phyloP scores from a whole-genome alignment of 768 basidiomycete genomes.

The Russula dissimulans region DNA sequence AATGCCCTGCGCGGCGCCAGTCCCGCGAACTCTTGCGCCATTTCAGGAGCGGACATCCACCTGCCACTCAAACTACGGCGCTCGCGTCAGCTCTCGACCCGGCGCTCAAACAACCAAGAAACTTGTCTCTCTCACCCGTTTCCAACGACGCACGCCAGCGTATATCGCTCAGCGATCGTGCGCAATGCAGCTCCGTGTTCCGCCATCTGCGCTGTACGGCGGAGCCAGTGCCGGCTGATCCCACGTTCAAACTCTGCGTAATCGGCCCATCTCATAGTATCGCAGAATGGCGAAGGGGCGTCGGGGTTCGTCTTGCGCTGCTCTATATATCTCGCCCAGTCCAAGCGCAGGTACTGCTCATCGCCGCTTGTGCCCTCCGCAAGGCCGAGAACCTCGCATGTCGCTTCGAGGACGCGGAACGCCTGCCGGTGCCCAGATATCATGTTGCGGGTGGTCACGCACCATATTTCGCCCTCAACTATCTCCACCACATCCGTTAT shows the following conservation, averaged over 20 bases:
- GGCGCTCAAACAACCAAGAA: background rate
- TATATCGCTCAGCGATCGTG: constrained; percentile 50
- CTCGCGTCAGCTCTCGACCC: background rate
- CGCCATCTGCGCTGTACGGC: constrained; percentile 36
- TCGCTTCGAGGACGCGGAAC: constrained; percentile 56
- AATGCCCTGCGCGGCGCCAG: constrained; percentile 19
- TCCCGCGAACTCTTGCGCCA: constrained; percentile 65
- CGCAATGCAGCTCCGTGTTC: constrained; percentile 34
- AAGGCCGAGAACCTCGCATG: constrained; percentile 63
- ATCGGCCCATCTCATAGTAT: constrained; percentile 54
- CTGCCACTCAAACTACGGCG: constrained; percentile 53
- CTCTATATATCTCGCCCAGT: constrained; percentile 58
- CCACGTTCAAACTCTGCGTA: constrained; percentile 62
- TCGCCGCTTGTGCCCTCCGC: constrained; percentile 13
- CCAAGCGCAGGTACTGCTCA: constrained; percentile 34
- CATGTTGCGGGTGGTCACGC: constrained; percentile 29
- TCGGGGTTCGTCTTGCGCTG: constrained; percentile 15
- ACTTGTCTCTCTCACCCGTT: constrained; percentile 46
- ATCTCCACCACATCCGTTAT: constrained; percentile 46
- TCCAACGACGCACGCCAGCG: constrained; percentile 60
- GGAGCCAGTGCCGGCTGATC: constrained; percentile 59
- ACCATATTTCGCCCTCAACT: constrained; percentile 53
- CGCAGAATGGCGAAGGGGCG: constrained; percentile 25
- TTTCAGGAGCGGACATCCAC: constrained; percentile 58
- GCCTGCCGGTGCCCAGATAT: constrained; percentile 20